A percentile compares a stretch with the other conserved stretches of the same genome.
Conservation (phyloP, 257 asterid genomes). For the Scutellaria galericulata region DNA sequence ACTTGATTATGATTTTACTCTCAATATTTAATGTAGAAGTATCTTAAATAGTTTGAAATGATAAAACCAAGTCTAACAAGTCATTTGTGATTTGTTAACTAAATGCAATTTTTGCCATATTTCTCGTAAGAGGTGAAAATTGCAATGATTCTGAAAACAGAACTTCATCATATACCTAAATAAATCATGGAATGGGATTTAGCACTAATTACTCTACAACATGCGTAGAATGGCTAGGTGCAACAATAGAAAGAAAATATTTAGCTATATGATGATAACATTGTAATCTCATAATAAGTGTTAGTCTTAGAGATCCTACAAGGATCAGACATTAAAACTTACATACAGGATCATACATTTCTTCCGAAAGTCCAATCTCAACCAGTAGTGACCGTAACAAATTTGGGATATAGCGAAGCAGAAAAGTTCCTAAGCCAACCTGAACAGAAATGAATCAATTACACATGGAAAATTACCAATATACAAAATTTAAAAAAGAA, state of each 20-base stretch:
- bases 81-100: conserved; percentile 9
- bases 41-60: conserved; percentile 1
- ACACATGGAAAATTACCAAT: conserved; percentile 17
- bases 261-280: conserved; percentile 5
- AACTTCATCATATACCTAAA: conserved; percentile 12
- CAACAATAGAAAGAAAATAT: conserved; percentile 16
- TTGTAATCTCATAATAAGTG: conserved; percentile 21
- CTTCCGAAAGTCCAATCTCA: conserved; percentile 84
- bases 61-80: conserved; percentile 19
- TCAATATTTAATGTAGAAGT: conserved; percentile 12
- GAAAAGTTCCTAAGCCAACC: conserved; percentile 84
- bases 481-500: neutral
- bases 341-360: conserved; percentile 91
- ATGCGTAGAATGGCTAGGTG: neutral
- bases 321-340: conserved; percentile 57
- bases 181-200: neutral
- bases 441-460: conserved; percentile 40
- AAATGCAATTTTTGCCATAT: conserved; percentile 1
- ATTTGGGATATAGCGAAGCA: conserved; percentile 64
- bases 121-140: conserved; percentile 19
- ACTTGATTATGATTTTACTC: conserved; percentile 8
- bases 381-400: conserved; percentile 52
- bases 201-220: conserved; percentile 2
- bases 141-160: conserved; percentile 1
- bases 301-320: conserved; percentile 26